Evolutionary conservation across 257 asterid genomes (phyloP).

Genomic region (Plantago ovata): DNA sequence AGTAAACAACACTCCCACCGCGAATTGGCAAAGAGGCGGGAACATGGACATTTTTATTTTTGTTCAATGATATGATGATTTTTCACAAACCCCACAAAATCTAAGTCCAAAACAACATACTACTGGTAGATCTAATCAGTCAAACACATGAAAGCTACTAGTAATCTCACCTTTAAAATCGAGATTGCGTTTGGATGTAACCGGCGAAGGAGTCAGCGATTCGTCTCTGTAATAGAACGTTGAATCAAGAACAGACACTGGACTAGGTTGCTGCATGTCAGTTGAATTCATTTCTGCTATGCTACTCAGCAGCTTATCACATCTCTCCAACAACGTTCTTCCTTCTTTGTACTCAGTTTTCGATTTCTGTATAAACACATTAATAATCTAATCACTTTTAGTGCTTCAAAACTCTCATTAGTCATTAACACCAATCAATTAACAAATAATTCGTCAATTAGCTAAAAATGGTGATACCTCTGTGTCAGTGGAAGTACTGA

Average conservation of each 20-base stretch:
- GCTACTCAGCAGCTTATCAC: constrained; percentile 87
- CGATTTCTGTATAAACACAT: constrained; percentile 40
- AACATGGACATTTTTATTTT: too few species aligned
- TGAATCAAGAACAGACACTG: constrained; percentile 95
- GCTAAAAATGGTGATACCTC: constrained; percentile 44
- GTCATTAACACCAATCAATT: background rate
- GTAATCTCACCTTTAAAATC: constrained; percentile 78
- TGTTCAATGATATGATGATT: too few species aligned
- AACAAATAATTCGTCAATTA: background rate
- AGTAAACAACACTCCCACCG: too few species aligned
- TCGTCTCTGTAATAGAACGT: constrained; percentile 75
- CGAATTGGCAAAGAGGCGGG: too few species aligned
- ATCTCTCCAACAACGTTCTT: constrained; percentile 67
- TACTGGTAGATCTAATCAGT: too few species aligned
- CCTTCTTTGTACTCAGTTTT: constrained; percentile 67
- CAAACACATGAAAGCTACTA: too few species aligned
- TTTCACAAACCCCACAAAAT: too few species aligned
- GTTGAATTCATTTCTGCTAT: constrained; percentile 73
- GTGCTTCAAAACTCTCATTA: too few species aligned
- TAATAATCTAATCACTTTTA: too few species aligned
- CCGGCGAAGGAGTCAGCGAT: constrained; percentile 72
- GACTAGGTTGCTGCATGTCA: constrained; percentile 84
- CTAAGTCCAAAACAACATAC: too few species aligned
- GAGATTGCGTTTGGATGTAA: constrained; percentile 58
- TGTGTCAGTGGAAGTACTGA: constrained; percentile 63